Percentiles rank a stretch among this genome's conserved stretches.
Evolutionary conservation across 148 eudicot species (phyloP).

Genomic region (Rhododendron vialii): DNA sequence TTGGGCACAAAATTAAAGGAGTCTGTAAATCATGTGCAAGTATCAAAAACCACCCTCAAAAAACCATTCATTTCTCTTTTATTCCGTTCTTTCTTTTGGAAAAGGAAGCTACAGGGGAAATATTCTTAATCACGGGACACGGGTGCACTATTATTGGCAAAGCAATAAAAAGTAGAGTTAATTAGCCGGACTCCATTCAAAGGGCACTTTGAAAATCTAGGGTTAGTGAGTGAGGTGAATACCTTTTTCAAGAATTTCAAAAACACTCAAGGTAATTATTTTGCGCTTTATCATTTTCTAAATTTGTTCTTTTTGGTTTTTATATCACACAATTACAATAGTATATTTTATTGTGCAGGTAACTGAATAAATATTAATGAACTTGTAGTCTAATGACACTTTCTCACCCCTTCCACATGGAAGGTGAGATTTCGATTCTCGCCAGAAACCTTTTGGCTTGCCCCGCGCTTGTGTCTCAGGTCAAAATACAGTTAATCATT

Average conservation of each 20-base stretch:
- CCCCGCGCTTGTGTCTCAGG: no score
- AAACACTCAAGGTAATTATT: background rate
- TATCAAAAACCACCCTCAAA: background rate
- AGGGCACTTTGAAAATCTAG: background rate
- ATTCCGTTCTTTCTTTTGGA: background rate
- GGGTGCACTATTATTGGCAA: conserved; percentile 9
- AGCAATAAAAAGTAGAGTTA: background rate
- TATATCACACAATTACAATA: no score
- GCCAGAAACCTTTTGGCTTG: no score
- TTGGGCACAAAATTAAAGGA: conserved; percentile 3
- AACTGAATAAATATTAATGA: no score
- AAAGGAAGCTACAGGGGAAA: conserved; percentile 2
- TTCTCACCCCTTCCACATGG: no score
- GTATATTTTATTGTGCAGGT: no score
- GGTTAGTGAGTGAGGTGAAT: conserved; percentile 3
- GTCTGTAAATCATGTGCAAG: background rate
- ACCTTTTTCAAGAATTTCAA: background rate
- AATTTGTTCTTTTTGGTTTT: background rate
- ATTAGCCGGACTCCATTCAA: background rate
- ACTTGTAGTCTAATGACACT: no score
- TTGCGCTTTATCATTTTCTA: background rate
- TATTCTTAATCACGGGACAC: conserved; percentile 10
- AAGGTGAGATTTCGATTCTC: no score
- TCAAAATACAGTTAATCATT: no score
- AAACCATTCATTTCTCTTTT: background rate